Percentiles rank a stretch among this genome's conserved stretches.
Conservation (phyloP, 1,284 basidiomycete genomes). For the Agaricales sp. region DNA sequence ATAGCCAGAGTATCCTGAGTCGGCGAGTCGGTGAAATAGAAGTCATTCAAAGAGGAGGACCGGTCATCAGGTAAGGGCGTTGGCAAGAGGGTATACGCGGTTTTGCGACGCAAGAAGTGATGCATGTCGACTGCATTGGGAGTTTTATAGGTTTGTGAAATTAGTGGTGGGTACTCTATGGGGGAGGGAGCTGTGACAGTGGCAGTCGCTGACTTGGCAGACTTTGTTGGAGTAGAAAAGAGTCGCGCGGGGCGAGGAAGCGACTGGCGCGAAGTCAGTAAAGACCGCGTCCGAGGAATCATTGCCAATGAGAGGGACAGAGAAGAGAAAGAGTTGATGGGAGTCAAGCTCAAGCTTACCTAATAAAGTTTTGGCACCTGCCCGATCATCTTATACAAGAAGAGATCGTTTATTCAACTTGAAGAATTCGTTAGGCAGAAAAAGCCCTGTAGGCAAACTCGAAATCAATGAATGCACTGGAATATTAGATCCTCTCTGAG, state of each 20-base stretch:
- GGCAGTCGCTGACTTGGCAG: slow-evolving; percentile 37
- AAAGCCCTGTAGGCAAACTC: no score
- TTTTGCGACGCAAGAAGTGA: slow-evolving; percentile 35
- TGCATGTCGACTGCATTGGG: slow-evolving; percentile 9
- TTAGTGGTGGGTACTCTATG: slow-evolving; percentile 18
- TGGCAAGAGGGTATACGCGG: slow-evolving; percentile 49
- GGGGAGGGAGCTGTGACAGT: slow-evolving; percentile 25
- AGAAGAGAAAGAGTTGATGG: background rate
- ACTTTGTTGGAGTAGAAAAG: slow-evolving; percentile 51
- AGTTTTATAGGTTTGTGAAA: slow-evolving; percentile 13
- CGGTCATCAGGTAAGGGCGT: slow-evolving; percentile 44
- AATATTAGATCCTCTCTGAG: no score
- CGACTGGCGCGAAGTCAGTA: slow-evolving; percentile 52
- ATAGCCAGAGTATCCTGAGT: slow-evolving; percentile 63
- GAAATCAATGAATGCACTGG: no score
- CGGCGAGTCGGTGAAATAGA: slow-evolving; percentile 54
- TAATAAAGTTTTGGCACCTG: background rate
- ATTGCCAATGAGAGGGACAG: slow-evolving; percentile 17
- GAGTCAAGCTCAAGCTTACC: background rate
- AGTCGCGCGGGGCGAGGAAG: slow-evolving; percentile 60
- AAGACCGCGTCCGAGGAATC: slow-evolving; percentile 41
- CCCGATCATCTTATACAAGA: no score
- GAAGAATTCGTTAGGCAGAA: background rate
- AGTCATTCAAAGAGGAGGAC: slow-evolving; percentile 28
- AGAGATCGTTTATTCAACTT: no score